These are phyloP conservation scores for Mangifera indica DNA, from an alignment of 345 rosid genomes.

Conservation along the genomic window DNA sequence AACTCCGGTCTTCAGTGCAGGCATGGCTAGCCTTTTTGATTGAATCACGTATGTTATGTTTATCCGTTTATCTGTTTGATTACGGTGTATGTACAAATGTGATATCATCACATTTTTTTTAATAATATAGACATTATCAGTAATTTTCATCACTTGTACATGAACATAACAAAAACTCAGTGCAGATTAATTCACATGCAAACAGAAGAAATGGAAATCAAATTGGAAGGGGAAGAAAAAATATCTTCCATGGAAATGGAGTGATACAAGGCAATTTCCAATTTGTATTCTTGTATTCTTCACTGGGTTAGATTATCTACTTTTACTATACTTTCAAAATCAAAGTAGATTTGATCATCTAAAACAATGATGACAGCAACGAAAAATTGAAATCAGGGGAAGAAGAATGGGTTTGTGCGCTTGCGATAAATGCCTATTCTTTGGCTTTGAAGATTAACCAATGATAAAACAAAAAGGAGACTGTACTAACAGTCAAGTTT, in stretches of 20 bases:
- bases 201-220: neutral
- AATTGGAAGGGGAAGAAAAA: neutral
- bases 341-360: no score
- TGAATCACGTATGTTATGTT: no score
- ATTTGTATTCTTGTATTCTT: neutral
- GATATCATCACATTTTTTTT: no score
- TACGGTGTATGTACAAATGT: no score
- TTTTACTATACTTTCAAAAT: neutral
- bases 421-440: neutral
- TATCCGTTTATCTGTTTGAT: no score
- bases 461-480: neutral
- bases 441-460: neutral
- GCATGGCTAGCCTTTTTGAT: no score
- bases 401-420: no score
- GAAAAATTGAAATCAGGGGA: no score
- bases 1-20: no score
- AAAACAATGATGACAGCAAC: no score
- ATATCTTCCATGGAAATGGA: neutral
- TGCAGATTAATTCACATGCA: conserved; percentile 1
- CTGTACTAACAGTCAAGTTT: neutral
- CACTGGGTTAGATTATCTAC: neutral
- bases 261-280: neutral
- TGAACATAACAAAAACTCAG: neutral
- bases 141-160: no score
- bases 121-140: no score